Evolutionary conservation across 768 basidiomycete genomes (phyloP).

Genomic region (Termitomyces heimii): DNA sequence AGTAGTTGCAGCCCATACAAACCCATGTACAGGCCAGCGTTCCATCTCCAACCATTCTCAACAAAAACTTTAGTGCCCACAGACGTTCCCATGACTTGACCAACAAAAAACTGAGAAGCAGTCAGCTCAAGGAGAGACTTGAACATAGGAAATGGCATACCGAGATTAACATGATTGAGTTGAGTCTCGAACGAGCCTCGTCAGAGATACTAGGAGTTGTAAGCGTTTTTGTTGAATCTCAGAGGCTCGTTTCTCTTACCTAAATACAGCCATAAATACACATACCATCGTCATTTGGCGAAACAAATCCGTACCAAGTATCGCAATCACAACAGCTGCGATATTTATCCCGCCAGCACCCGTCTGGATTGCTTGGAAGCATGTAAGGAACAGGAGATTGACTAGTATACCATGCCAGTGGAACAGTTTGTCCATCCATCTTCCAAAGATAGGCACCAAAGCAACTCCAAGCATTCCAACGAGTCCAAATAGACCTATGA

Average conservation of each 20-base stretch:
- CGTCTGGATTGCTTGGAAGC: slow-evolving; percentile 59
- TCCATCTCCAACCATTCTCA: slow-evolving; percentile 62
- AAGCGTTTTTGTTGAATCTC: neutral
- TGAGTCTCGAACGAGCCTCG: slow-evolving; percentile 61
- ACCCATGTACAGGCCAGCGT: slow-evolving; percentile 54
- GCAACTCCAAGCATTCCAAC: slow-evolving; percentile 69
- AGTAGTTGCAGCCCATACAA: slow-evolving; percentile 51
- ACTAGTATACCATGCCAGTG: slow-evolving; percentile 75
- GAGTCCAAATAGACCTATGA: slow-evolving; percentile 71
- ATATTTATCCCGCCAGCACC: slow-evolving; percentile 67
- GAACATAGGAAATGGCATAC: slow-evolving; percentile 22
- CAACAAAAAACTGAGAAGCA: slow-evolving; percentile 51
- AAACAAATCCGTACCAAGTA: slow-evolving; percentile 68
- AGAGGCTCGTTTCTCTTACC: slow-evolving; percentile 25
- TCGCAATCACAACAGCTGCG: slow-evolving; percentile 62
- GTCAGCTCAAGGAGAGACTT: neutral
- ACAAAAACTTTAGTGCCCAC: slow-evolving; percentile 71
- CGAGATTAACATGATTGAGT: slow-evolving; percentile 69
- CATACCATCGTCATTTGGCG: slow-evolving; percentile 73
- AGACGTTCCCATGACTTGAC: slow-evolving; percentile 79
- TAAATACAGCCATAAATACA: slow-evolving; percentile 52
- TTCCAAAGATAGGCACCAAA: slow-evolving; percentile 64
- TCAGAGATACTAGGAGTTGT: slow-evolving; percentile 26
- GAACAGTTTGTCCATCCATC: slow-evolving; percentile 60
- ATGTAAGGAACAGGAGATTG: slow-evolving; percentile 37